Conservation (phyloP, 2,329 filamentous ascomycete genomes). For the Capronia americana region DNA sequence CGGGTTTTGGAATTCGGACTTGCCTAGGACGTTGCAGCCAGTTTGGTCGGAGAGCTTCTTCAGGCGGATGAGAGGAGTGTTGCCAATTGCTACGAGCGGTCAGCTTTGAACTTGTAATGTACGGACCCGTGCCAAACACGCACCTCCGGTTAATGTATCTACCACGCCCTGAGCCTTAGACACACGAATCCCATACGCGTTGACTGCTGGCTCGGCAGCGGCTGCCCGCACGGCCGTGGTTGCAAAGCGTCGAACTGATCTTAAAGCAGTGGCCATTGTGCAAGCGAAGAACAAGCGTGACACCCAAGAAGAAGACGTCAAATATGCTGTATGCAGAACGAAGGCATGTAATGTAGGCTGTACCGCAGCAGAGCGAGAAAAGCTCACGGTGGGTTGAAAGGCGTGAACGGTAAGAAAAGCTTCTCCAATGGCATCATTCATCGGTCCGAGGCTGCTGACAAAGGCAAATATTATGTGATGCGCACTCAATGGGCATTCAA, state of each 20-base stretch:
- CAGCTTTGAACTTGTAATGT: background rate
- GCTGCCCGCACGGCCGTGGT: constrained; percentile 65
- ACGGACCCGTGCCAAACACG: constrained; percentile 31
- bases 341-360: background rate
- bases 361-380: background rate
- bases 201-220: constrained; percentile 44
- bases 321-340: background rate
- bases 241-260: constrained; percentile 64
- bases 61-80: constrained; percentile 91
- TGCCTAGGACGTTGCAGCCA: constrained; percentile 91
- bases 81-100: constrained; percentile 78
- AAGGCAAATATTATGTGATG: too few species aligned
- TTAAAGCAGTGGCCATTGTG: constrained; percentile 34
- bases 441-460: constrained; percentile 10
- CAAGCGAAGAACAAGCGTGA: background rate
- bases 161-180: constrained; percentile 81
- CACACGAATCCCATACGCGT: constrained; percentile 70
- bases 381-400: background rate
- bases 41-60: constrained; percentile 88
- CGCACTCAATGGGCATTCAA: too few species aligned
- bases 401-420: background rate
- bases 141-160: constrained; percentile 82
- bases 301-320: background rate
- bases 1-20: constrained; percentile 98
- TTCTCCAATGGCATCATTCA: constrained; percentile 17